These are phyloP conservation scores for Macrophomina phaseolina DNA, from an alignment of 2,329 filamentous ascomycete species.

Conservation along the genomic window DNA sequence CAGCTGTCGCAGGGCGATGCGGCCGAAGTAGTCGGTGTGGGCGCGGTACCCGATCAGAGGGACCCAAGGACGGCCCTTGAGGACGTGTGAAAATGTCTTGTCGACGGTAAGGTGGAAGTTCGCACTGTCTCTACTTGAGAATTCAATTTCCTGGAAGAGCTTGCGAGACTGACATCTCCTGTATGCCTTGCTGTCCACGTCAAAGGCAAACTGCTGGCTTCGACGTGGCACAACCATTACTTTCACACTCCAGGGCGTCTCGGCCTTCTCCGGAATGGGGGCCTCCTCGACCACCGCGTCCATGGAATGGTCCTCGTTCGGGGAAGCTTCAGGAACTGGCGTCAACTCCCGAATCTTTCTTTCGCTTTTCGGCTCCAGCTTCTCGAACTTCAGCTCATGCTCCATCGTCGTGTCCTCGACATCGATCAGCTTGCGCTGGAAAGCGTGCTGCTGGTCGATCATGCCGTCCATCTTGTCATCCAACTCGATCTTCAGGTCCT, in stretches of 20 bases:
- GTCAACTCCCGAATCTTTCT: constrained; percentile 14
- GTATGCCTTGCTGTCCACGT: constrained; percentile 46
- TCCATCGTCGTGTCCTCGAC: constrained; percentile 50
- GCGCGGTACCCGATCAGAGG: constrained; percentile 47
- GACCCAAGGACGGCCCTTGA: constrained; percentile 48
- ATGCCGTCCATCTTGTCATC: constrained; percentile 49
- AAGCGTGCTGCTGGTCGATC: constrained; percentile 46
- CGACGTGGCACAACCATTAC: constrained; percentile 47
- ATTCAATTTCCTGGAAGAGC: constrained; percentile 45
- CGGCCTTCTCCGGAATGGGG: constrained; percentile 42
- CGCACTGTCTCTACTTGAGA: constrained; percentile 44
- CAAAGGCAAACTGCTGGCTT: constrained; percentile 44
- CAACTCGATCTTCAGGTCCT: constrained; percentile 44
- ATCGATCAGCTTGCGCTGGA: constrained; percentile 44
- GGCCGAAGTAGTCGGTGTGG: constrained; percentile 45
- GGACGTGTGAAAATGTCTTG: constrained; percentile 42
- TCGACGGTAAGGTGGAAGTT: constrained; percentile 46
- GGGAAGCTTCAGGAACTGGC: constrained; percentile 9
- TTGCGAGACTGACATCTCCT: constrained; percentile 46
- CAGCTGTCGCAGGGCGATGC: constrained; percentile 45
- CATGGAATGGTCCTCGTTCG: constrained; percentile 25
- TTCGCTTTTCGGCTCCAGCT: constrained; percentile 37
- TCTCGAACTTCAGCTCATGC: constrained; percentile 45
- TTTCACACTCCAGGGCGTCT: constrained; percentile 43
- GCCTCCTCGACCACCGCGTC: constrained; percentile 32